Conservation (phyloP, 1,284 basidiomycete genomes). For the Fistulina hepatica region DNA sequence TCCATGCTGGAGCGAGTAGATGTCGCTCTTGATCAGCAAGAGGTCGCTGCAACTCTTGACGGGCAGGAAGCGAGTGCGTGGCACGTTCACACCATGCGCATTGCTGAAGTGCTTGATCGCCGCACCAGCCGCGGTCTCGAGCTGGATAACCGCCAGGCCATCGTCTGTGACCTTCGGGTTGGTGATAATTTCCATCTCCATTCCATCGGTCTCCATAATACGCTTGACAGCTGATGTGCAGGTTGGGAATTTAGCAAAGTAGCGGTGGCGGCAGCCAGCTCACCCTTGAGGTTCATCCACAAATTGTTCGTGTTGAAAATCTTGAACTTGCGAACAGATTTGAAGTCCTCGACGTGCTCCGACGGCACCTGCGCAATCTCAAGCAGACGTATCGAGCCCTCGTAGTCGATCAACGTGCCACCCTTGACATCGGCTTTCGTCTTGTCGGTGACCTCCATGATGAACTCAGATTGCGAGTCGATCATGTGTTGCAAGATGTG, state of each 20-base stretch:
- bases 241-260: constrained; percentile 1
- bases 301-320: constrained; percentile 98
- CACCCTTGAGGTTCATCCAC: constrained; percentile 87
- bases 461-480: constrained; percentile 77
- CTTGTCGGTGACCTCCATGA: constrained; percentile 99
- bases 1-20: constrained; percentile 93
- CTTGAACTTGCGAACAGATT: constrained; percentile 90
- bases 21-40: constrained; percentile 92
- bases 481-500: constrained; percentile 87
- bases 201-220: constrained; percentile 83
- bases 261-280: constrained; percentile 5
- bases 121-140: constrained; percentile 96
- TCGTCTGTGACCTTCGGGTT: constrained; percentile 90
- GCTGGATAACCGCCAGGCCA: constrained; percentile 80
- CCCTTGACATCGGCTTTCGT: constrained; percentile 99
- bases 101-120: constrained; percentile 97
- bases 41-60: constrained; percentile 90
- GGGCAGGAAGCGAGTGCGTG: constrained; percentile 94
- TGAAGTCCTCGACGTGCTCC: constrained; percentile 98
- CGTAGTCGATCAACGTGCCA: constrained; percentile 96
- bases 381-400: constrained; percentile 87
- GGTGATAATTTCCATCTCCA: constrained; percentile 91
- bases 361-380: constrained; percentile 98
- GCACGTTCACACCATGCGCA: constrained; percentile 96
- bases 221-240: constrained; percentile 67